phyloP scores from a whole-genome alignment of 1,284 basidiomycete species.

The Cryptococcus sp. region DNA sequence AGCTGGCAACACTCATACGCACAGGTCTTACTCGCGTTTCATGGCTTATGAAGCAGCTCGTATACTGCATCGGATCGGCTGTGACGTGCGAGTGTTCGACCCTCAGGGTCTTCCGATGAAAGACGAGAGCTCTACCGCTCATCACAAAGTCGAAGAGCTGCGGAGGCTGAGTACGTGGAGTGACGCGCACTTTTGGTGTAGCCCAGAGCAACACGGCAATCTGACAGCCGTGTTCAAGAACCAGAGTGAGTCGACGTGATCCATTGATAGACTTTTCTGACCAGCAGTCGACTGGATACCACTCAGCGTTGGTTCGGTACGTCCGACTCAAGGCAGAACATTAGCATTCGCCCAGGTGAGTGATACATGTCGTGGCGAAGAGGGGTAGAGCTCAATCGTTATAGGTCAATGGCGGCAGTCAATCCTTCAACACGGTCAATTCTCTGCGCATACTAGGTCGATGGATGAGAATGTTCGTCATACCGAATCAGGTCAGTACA shows the following conservation, averaged over 20 bases:
- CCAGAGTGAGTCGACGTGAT: conserved; percentile 38
- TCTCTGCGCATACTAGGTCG: conserved; percentile 40
- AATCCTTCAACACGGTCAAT: conserved; percentile 47
- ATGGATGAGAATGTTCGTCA: conserved; percentile 42
- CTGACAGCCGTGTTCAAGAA: conserved; percentile 47
- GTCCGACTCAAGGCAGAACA: conserved; percentile 45
- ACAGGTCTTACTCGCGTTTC: conserved; percentile 42
- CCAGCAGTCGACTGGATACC: conserved; percentile 45
- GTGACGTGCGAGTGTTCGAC: conserved; percentile 42
- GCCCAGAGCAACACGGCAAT: conserved; percentile 44
- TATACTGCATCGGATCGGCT: conserved; percentile 35
- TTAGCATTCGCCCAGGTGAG: conserved; percentile 39
- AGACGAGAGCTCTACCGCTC: conserved; percentile 32
- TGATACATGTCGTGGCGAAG: conserved; percentile 37
- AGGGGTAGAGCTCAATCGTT: too few relatives aligned
- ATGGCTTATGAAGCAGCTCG: conserved; percentile 43
- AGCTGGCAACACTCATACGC: not conserved
- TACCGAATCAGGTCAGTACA: conserved; percentile 20
- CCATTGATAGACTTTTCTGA: too few relatives aligned
- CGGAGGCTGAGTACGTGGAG: conserved; percentile 31
- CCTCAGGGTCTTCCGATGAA: conserved; percentile 43
- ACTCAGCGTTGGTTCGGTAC: conserved; percentile 36
- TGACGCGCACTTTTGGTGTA: conserved; percentile 42
- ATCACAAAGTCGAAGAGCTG: conserved; percentile 39
- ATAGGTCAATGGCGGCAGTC: conserved; percentile 45